Percentiles rank a stretch among this genome's conserved stretches.
These are phyloP conservation scores for Cladosporium velox DNA, from an alignment of 2,329 filamentous ascomycete species.

Conservation along the genomic window DNA sequence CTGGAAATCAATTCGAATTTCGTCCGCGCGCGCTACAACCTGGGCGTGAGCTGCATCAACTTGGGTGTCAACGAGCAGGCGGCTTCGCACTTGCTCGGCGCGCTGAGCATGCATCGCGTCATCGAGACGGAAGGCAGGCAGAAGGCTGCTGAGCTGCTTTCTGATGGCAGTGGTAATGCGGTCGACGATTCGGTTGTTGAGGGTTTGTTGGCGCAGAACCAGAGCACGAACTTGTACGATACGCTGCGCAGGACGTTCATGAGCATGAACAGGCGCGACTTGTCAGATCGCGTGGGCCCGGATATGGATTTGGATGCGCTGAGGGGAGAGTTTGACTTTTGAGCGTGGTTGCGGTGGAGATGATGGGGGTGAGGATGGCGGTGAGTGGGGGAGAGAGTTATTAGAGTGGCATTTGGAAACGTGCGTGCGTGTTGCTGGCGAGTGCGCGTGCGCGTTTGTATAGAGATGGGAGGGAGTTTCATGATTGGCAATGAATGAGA, in stretches of 20 bases:
- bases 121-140: conserved; percentile 83
- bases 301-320: conserved; percentile 92
- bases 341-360: neutral
- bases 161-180: conserved; percentile 53
- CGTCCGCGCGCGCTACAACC: conserved; percentile 93
- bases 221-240: conserved; percentile 95
- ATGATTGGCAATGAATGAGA: neutral
- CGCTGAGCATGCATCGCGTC: conserved; percentile 91
- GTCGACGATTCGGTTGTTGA: conserved; percentile 74
- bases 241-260: conserved; percentile 92
- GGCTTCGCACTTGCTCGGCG: conserved; percentile 86
- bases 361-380: neutral
- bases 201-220: conserved; percentile 88
- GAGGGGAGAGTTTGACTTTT: conserved; percentile 88
- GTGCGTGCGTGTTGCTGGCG: conserved; percentile 4
- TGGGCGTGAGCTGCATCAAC: conserved; percentile 95
- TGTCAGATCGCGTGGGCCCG: conserved; percentile 82
- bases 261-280: conserved; percentile 86
- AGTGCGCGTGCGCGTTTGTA: conserved; percentile 1
- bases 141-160: conserved; percentile 78
- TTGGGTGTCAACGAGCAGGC: conserved; percentile 94
- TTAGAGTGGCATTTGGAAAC: neutral
- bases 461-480: neutral
- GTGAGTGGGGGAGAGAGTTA: conserved; percentile 24
- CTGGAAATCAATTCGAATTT: conserved; percentile 91